phyloP scores from a whole-genome alignment of 305 asterid genomes.

The Fraxinus dipetala region DNA sequence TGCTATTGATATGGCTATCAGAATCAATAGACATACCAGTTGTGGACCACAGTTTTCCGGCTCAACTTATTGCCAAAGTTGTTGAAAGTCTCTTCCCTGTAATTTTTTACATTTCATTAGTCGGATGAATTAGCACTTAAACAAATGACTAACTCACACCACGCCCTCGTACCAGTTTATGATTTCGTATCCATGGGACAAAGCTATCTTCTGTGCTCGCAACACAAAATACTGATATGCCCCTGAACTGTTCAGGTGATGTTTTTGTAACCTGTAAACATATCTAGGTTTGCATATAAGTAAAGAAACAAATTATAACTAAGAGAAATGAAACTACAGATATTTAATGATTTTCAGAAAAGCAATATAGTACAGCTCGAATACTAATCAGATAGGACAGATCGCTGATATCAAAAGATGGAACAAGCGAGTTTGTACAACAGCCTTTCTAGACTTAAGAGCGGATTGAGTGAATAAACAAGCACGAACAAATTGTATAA shows the following conservation, averaged over 20 bases:
- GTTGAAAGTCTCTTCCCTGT: slow-evolving; percentile 94
- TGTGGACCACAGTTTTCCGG: slow-evolving; percentile 75
- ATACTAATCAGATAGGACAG: neutral
- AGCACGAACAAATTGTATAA: neutral
- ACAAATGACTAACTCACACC: neutral
- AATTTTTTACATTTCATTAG: slow-evolving; percentile 7
- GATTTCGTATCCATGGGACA: slow-evolving; percentile 86
- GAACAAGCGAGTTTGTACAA: neutral
- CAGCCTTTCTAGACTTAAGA: neutral
- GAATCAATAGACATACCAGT: slow-evolving; percentile 51
- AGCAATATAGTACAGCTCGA: neutral
- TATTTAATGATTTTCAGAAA: neutral
- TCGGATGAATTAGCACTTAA: neutral
- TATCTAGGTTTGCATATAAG: neutral
- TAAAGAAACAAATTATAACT: neutral
- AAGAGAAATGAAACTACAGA: neutral
- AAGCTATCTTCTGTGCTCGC: slow-evolving; percentile 78
- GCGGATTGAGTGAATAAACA: neutral
- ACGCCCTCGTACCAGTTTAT: slow-evolving; percentile 68
- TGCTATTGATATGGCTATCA: neutral
- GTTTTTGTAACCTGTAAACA: slow-evolving; percentile 53
- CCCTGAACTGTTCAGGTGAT: slow-evolving; percentile 35
- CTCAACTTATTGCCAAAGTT: slow-evolving; percentile 69
- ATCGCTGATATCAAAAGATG: neutral
- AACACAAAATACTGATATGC: slow-evolving; percentile 82